phyloP scores from a whole-genome alignment of 2,329 filamentous ascomycete species.

The Annulohypoxylon truncatum region DNA sequence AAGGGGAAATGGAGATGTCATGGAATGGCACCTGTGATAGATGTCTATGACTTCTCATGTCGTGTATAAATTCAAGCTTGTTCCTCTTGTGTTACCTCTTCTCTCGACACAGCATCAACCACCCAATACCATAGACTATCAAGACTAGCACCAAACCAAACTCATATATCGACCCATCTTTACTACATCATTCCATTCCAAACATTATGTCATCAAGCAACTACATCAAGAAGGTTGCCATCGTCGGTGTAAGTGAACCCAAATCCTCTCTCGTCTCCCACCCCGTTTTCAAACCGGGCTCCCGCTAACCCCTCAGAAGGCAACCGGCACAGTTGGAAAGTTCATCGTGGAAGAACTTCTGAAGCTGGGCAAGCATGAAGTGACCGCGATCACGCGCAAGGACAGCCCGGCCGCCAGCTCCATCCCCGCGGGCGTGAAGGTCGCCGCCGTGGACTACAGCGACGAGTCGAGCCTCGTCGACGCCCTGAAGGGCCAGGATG shows the following conservation, averaged over 20 bases:
- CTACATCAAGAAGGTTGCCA: constrained; percentile 57
- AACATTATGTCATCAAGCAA: constrained; percentile 47
- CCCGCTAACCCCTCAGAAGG: constrained; percentile 49
- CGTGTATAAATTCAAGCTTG: constrained; percentile 14
- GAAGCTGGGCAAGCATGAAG: constrained; percentile 59
- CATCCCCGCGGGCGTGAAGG: constrained; percentile 58
- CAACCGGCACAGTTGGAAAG: constrained; percentile 56
- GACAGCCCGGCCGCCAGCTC: constrained; percentile 51
- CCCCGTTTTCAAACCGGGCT: not conserved
- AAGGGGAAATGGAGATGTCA: not conserved
- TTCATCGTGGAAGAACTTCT: constrained; percentile 57
- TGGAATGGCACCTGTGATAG: not conserved
- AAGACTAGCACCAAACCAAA: not conserved
- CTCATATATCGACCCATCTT: not conserved
- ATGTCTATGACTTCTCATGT: not conserved
- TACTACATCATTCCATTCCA: not conserved
- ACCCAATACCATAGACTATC: not conserved
- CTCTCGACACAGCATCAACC: not conserved
- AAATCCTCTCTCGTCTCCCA: too few species aligned
- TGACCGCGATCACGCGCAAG: constrained; percentile 63
- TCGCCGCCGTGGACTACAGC: constrained; percentile 58
- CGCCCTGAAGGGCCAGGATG: constrained; percentile 66
- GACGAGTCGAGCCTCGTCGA: constrained; percentile 57
- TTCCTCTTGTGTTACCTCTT: constrained; percentile 6
- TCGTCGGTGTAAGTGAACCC: constrained; percentile 58